Evolutionary conservation across 2,329 filamentous ascomycete species (phyloP).

Genomic region (Sphaerulina vaccinii): DNA sequence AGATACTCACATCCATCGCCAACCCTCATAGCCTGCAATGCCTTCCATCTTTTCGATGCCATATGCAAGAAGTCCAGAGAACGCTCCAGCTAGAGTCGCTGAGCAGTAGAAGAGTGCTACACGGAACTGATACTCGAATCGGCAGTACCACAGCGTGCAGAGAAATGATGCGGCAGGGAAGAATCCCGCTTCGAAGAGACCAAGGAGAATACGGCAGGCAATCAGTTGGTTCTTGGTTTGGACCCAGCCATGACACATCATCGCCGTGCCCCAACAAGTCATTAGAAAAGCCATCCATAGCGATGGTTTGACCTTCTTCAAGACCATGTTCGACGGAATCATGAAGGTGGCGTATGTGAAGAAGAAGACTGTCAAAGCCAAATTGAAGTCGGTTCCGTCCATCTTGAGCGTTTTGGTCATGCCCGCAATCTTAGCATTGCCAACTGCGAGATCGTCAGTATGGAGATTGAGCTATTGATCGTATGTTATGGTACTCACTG

Average conservation of each 20-base stretch:
- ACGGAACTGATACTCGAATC: slow-evolving; percentile 46
- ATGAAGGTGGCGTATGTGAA: slow-evolving; percentile 41
- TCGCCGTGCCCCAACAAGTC: slow-evolving; percentile 33
- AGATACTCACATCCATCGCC: slow-evolving; percentile 30
- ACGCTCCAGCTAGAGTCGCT: slow-evolving; percentile 51
- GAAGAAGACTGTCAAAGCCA: slow-evolving; percentile 44
- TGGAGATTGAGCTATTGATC: not conserved
- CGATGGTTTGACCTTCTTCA: slow-evolving; percentile 44
- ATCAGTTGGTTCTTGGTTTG: slow-evolving; percentile 32
- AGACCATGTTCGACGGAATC: slow-evolving; percentile 41
- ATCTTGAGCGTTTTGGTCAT: slow-evolving; percentile 41
- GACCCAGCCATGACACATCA: slow-evolving; percentile 36
- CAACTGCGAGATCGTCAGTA: slow-evolving; percentile 33
- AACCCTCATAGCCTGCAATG: slow-evolving; percentile 26
- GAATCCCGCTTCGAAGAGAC: slow-evolving; percentile 25
- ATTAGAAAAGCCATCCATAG: slow-evolving; percentile 35
- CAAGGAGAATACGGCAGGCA: slow-evolving; percentile 29
- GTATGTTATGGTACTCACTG: slow-evolving; percentile 11
- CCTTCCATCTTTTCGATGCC: slow-evolving; percentile 40
- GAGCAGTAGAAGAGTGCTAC: slow-evolving; percentile 51
- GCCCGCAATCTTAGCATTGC: slow-evolving; percentile 35
- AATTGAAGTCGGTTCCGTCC: slow-evolving; percentile 42
- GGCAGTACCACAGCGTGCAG: slow-evolving; percentile 47
- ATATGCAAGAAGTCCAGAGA: slow-evolving; percentile 54
- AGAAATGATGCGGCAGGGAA: slow-evolving; percentile 32